Conservation (phyloP, 768 basidiomycete genomes). For the Collybia mongolica region DNA sequence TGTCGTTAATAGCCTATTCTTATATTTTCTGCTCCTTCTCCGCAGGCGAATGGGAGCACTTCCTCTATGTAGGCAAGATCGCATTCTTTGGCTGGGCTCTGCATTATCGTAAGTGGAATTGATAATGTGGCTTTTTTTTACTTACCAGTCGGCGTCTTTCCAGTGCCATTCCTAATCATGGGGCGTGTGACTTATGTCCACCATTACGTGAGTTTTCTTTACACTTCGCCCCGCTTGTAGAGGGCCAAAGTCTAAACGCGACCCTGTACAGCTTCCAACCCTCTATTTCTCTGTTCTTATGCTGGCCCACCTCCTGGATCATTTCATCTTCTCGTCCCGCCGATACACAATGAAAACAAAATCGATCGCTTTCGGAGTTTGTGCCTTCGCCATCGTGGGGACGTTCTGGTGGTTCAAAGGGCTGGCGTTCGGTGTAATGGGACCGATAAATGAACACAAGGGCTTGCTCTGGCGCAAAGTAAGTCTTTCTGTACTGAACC, state of each 20-base stretch:
- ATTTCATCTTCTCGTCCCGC: slow-evolving; percentile 83
- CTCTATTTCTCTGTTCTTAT: slow-evolving; percentile 96
- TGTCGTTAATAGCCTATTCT: neutral
- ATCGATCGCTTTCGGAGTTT: slow-evolving; percentile 64
- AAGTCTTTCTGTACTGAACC: slow-evolving; percentile 13
- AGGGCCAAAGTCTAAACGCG: slow-evolving; percentile 2
- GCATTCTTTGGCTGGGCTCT: slow-evolving; percentile 90
- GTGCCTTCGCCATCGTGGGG: slow-evolving; percentile 58
- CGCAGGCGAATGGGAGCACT: slow-evolving; percentile 90
- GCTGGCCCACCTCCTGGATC: slow-evolving; percentile 88
- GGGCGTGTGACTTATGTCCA: slow-evolving; percentile 95
- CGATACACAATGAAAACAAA: slow-evolving; percentile 66
- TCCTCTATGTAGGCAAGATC: slow-evolving; percentile 89
- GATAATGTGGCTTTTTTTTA: neutral
- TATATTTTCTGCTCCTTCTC: slow-evolving; percentile 2
- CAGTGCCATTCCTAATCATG: slow-evolving; percentile 98
- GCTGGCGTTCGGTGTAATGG: slow-evolving; percentile 89
- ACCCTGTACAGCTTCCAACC: slow-evolving; percentile 71
- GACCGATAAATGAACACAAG: slow-evolving; percentile 77
- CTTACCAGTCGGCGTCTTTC: slow-evolving; percentile 1
- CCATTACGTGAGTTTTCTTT: slow-evolving; percentile 73
- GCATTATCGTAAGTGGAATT: slow-evolving; percentile 70
- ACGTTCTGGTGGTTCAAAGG: slow-evolving; percentile 96
- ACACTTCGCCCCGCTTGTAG: neutral
- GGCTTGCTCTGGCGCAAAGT: slow-evolving; percentile 79